Percentiles rank a stretch among this genome's conserved stretches.
phyloP scores from a whole-genome alignment of 805 yeast species.

The Lachancea mirantina region DNA sequence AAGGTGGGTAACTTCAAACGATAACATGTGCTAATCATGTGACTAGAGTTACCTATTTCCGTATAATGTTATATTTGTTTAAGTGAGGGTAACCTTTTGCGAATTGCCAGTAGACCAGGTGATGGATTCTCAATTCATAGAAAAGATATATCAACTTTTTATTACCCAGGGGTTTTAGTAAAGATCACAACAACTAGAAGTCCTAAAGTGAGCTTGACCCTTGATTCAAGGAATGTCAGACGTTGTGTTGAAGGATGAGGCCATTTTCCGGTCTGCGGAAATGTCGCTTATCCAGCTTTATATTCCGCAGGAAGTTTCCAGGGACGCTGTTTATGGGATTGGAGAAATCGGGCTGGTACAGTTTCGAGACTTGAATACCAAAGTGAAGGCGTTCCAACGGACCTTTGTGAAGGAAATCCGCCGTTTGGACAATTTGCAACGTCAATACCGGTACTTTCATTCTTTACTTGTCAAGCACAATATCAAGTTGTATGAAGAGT shows the following conservation, averaged over 20 bases:
- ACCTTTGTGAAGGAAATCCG: constrained; percentile 85
- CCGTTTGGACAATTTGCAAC: constrained; percentile 74
- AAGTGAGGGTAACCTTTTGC: too few relatives aligned
- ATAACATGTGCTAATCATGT: too few relatives aligned
- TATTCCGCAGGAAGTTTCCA: constrained; percentile 81
- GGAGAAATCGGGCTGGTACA: constrained; percentile 86
- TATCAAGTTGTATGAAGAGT: constrained; percentile 31
- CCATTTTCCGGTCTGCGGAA: constrained; percentile 75
- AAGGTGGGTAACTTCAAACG: too few relatives aligned
- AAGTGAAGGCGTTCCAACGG: constrained; percentile 80
- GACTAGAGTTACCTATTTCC: too few relatives aligned
- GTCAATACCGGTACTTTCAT: constrained; percentile 62
- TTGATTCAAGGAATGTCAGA: too few relatives aligned
- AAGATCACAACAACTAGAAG: too few relatives aligned
- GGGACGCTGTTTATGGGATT: constrained; percentile 77
- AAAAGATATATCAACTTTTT: too few relatives aligned
- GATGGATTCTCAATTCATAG: too few relatives aligned
- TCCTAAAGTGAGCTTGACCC: too few relatives aligned
- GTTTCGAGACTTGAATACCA: constrained; percentile 79
- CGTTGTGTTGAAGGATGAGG: constrained; percentile 32
- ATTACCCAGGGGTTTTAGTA: too few relatives aligned
- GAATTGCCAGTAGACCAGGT: too few relatives aligned
- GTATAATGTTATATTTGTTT: too few relatives aligned
- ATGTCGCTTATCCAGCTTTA: constrained; percentile 91
- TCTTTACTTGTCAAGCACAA: constrained; percentile 44